phyloP scores from a whole-genome alignment of 768 basidiomycete species.

The Lactarius sp. region DNA sequence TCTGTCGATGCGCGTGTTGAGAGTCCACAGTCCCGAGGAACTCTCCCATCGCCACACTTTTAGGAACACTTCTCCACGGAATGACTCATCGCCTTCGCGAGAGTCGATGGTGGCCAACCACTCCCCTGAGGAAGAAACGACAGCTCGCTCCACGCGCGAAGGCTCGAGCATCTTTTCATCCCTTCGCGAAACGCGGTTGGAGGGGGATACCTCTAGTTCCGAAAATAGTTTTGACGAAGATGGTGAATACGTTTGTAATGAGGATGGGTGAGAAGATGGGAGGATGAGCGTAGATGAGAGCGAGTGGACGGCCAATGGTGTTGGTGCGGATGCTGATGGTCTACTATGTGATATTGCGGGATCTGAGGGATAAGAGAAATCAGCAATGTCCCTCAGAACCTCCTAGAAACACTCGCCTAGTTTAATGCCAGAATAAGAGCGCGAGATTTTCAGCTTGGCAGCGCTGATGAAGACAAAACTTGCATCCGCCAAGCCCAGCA shows the following conservation, averaged over 20 bases:
- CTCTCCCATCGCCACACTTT: constrained; percentile 90
- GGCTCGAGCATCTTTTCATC: constrained; percentile 76
- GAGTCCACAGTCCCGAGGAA: constrained; percentile 54
- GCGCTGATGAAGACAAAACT: constrained; percentile 72
- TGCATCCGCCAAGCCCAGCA: constrained; percentile 78
- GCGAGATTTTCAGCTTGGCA: constrained; percentile 63
- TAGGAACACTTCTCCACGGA: constrained; percentile 67
- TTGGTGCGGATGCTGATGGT: constrained; percentile 39
- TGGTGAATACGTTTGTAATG: constrained; percentile 88
- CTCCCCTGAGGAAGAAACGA: constrained; percentile 60
- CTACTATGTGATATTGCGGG: constrained; percentile 34
- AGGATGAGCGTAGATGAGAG: constrained; percentile 73
- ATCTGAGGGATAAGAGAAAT: constrained; percentile 29
- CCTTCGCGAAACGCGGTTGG: constrained; percentile 80
- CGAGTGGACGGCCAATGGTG: constrained; percentile 74
- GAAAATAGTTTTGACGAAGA: constrained; percentile 61
- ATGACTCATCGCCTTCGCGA: constrained; percentile 60
- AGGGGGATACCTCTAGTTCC: constrained; percentile 90
- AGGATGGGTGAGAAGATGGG: constrained; percentile 91
- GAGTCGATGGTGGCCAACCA: constrained; percentile 93
- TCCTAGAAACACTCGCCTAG: constrained; percentile 45
- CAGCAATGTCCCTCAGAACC: constrained; percentile 12
- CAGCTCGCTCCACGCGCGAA: constrained; percentile 65
- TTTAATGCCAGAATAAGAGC: constrained; percentile 73
- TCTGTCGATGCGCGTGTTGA: constrained; percentile 86